Conservation (phyloP, 2,329 filamentous ascomycete species). For the Aspergillus hortae region DNA sequence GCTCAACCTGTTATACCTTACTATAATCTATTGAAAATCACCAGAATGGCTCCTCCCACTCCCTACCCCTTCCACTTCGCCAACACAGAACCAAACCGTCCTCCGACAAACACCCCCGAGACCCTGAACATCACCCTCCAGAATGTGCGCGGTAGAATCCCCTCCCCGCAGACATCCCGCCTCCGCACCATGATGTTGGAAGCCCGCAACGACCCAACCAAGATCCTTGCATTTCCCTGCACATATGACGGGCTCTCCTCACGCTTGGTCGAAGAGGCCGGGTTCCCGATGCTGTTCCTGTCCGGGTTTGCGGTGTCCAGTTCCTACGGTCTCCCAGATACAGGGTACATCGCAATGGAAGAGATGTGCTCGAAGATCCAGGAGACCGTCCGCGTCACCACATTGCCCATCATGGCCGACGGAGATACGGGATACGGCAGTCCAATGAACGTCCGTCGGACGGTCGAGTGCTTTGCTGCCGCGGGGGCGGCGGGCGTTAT, state of each 20-base stretch:
- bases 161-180: slow-evolving; percentile 38
- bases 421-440: slow-evolving; percentile 49
- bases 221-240: slow-evolving; percentile 45
- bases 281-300: slow-evolving; percentile 46
- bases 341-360: slow-evolving; percentile 48
- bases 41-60: neutral
- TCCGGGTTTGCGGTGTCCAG: slow-evolving; percentile 43
- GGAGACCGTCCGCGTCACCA: slow-evolving; percentile 37
- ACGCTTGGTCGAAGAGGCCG: slow-evolving; percentile 44
- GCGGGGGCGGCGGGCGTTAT: slow-evolving; percentile 39
- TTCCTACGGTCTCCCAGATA: slow-evolving; percentile 44
- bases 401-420: slow-evolving; percentile 44
- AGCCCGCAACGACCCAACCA: slow-evolving; percentile 38
- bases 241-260: slow-evolving; percentile 45
- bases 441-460: slow-evolving; percentile 47
- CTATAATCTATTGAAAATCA: neutral
- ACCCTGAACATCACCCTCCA: neutral
- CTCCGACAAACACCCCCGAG: neutral
- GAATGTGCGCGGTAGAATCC: slow-evolving; percentile 37
- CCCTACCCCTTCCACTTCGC: neutral
- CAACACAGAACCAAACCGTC: neutral
- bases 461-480: slow-evolving; percentile 43
- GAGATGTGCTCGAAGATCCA: slow-evolving; percentile 48
- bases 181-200: slow-evolving; percentile 28
- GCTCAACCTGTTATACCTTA: neutral